phyloP scores from a whole-genome alignment of 1,139 yeast genomes.

The Geotrichum bryndzae region DNA sequence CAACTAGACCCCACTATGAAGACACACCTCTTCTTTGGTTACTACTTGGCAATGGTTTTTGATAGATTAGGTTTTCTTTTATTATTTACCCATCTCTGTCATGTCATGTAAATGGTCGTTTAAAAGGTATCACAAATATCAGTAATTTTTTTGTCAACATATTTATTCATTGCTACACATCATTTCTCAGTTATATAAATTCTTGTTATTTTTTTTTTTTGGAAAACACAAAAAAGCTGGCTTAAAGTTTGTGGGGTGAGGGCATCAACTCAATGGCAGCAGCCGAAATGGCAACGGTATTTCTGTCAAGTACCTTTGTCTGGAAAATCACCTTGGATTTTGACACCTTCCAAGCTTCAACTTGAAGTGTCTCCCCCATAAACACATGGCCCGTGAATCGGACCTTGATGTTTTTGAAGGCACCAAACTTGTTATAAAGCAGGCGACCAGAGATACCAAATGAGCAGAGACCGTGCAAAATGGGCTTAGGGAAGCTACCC shows the following conservation, averaged over 20 bases:
- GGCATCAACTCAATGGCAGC: conserved; percentile 69
- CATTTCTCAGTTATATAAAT: neutral
- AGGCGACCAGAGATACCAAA: conserved; percentile 78
- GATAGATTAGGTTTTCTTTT: no score
- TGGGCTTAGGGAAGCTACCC: conserved; percentile 81
- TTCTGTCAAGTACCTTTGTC: conserved; percentile 75
- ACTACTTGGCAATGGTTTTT: no score
- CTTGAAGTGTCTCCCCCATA: conserved; percentile 91
- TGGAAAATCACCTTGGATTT: conserved; percentile 71
- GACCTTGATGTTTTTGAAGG: conserved; percentile 78
- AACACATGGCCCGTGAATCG: conserved; percentile 88
- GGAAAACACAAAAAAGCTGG: neutral
- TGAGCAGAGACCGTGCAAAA: conserved; percentile 87
- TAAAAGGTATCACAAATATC: neutral
- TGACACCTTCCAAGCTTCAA: conserved; percentile 73
- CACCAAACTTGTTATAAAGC: conserved; percentile 73
- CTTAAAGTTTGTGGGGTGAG: conserved; percentile 17
- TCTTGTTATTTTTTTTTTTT: neutral
- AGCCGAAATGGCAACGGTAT: conserved; percentile 71
- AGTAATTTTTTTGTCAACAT: neutral
- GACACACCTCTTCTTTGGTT: no score
- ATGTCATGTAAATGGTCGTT: neutral
- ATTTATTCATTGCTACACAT: no score
- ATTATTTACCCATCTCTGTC: no score
- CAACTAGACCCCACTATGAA: no score